Percentiles rank a stretch among this genome's conserved stretches.
phyloP scores from a whole-genome alignment of 257 asterid species.

The Gynochthodes officinalis region DNA sequence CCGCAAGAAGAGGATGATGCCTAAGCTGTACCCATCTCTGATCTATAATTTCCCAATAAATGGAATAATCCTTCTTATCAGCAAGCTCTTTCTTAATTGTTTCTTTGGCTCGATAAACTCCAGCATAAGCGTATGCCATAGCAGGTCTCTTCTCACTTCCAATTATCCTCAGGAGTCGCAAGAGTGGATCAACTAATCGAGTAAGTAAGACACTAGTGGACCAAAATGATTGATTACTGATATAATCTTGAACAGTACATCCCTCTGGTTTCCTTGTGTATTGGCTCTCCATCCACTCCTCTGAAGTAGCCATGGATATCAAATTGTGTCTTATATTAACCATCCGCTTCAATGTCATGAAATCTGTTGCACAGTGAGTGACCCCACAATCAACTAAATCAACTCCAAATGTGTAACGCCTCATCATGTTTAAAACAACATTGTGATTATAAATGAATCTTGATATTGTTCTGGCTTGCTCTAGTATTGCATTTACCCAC shows the following conservation, averaged over 20 bases:
- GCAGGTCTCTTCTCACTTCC: slow-evolving; percentile 74
- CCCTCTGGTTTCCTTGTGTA: slow-evolving; percentile 70
- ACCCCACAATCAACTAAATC: slow-evolving; percentile 73
- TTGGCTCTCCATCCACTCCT: slow-evolving; percentile 84
- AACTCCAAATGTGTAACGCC: slow-evolving; percentile 70
- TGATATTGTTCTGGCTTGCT: slow-evolving; percentile 74
- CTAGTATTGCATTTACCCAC: slow-evolving; percentile 48
- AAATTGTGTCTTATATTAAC: slow-evolving; percentile 57
- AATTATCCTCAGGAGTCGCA: slow-evolving; percentile 70
- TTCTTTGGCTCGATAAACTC: slow-evolving; percentile 85
- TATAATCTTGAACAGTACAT: slow-evolving; percentile 39
- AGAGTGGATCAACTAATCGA: slow-evolving; percentile 58
- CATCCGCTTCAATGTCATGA: slow-evolving; percentile 72
- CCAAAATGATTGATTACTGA: slow-evolving; percentile 74
- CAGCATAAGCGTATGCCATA: slow-evolving; percentile 83
- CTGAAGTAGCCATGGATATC: slow-evolving; percentile 82
- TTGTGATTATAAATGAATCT: slow-evolving; percentile 62
- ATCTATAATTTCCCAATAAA: slow-evolving; percentile 86
- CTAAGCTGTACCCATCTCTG: slow-evolving; percentile 82
- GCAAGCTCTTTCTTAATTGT: slow-evolving; percentile 71
- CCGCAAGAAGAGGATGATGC: slow-evolving; percentile 80
- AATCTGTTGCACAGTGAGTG: slow-evolving; percentile 61
- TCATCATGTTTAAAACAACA: slow-evolving; percentile 66
- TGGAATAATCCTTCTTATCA: slow-evolving; percentile 51
- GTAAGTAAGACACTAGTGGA: slow-evolving; percentile 48